Evolutionary conservation across 345 rosid species (phyloP), one percentile per base, ranked within the genome.

Genomic region (Boechera retrofracta): DNA sequence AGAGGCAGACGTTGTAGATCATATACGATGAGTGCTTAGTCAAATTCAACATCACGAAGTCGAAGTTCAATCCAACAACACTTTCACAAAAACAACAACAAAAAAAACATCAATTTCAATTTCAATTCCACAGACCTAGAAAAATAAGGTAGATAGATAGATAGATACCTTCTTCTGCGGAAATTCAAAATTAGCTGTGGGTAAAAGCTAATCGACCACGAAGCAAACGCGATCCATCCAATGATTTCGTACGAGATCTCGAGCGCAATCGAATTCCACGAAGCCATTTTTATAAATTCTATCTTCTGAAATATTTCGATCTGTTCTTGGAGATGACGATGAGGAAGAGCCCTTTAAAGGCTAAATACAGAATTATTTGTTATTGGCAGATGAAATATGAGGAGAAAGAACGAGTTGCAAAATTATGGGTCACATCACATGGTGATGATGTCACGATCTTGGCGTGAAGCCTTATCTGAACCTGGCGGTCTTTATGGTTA

Each of bases 21-120:
- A 92, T 73, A 74, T 92, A 94, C 52, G 98, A 92, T 10, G 95
- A 89, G 82, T 94, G 98, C 82, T 94, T 94, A 0, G 97, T 92
- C 86, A 94, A 82, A 85, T 94, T 94, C 83, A 92, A 84, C 73
- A 92, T 6, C 76, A 90, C 93, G 78, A 92, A 92, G 77, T 94
- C 98, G 73, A 94, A 92, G 77, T 87, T 94, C 86, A 94, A 74
- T n/a, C 99, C 99, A 72, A 92, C 91, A 61, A 94, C 98, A 56
- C 93, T 94, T 75, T 13, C 15, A 38, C 16, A 21, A 26, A 36
- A 2, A 44, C 2, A 29, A 42, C 3, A 29, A 12, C 3, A 7
- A 41, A 12, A 47, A 6, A 41, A 4, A 47, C 6, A 24, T 13
- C 4, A 41, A 59, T 78, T 45, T 52, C 59, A 28, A 45, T 2